Percentiles rank a stretch among this genome's conserved stretches.
Evolutionary conservation across 805 yeast genomes (phyloP).

Genomic region (Komagataella ulmi): DNA sequence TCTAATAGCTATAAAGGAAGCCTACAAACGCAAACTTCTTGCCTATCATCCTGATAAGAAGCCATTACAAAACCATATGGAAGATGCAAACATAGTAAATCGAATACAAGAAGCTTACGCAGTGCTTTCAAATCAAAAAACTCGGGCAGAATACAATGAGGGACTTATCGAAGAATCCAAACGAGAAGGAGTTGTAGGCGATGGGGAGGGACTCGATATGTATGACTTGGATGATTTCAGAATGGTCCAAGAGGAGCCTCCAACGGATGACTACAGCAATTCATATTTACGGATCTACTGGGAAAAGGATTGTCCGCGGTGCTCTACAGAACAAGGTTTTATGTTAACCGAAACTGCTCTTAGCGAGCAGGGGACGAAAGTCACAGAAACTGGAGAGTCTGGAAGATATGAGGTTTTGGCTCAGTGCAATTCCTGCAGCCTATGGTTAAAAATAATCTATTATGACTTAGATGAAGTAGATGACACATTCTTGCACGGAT

Average conservation of each 20-base stretch:
- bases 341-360: conserved; percentile 48
- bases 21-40: conserved; percentile 51
- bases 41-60: conserved; percentile 71
- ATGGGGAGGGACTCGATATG: conserved; percentile 60
- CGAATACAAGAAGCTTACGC: conserved; percentile 52
- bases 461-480: conserved; percentile 26
- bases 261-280: conserved; percentile 15
- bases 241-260: conserved; percentile 16
- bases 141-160: conserved; percentile 39
- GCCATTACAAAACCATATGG: conserved; percentile 7
- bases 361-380: conserved; percentile 30
- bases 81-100: conserved; percentile 15
- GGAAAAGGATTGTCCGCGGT: conserved; percentile 54
- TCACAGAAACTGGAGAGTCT: conserved; percentile 27
- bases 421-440: conserved; percentile 74
- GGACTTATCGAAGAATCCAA: conserved; percentile 18
- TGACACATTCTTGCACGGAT: too few relatives aligned
- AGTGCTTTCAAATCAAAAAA: conserved; percentile 27
- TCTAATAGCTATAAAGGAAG: conserved; percentile 33
- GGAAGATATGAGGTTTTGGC: conserved; percentile 52
- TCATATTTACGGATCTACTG: conserved; percentile 12
- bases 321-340: conserved; percentile 40
- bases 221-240: conserved; percentile 52
- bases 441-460: conserved; percentile 72
- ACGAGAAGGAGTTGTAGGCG: conserved; percentile 12